These are phyloP conservation scores for Aspergillus tanneri DNA, from an alignment of 2,329 filamentous ascomycete species.

Conservation along the genomic window DNA sequence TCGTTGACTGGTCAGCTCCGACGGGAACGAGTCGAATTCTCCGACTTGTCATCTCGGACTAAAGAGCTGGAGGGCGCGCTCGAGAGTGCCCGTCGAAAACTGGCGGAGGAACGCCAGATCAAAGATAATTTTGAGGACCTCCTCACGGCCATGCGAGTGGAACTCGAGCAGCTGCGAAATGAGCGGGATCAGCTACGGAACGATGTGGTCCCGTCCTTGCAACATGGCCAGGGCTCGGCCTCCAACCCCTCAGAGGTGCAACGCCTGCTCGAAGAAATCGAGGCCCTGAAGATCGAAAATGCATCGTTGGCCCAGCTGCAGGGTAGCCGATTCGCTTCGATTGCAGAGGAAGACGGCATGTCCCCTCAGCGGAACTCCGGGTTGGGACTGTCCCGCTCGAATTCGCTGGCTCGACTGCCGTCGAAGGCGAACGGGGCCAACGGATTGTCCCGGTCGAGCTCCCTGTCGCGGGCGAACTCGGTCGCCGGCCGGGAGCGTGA, in stretches of 20 bases:
- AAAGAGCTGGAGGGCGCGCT: constrained; percentile 76
- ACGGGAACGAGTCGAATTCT: constrained; percentile 55
- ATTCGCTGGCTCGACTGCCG: constrained; percentile 62
- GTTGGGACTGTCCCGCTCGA: constrained; percentile 62
- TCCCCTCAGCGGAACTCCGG: constrained; percentile 46
- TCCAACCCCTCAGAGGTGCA: constrained; percentile 52
- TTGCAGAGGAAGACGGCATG: constrained; percentile 57
- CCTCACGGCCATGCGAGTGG: constrained; percentile 75
- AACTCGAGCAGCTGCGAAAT: constrained; percentile 77
- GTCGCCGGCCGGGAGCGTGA: constrained; percentile 55
- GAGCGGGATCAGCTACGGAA: constrained; percentile 83
- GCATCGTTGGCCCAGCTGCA: constrained; percentile 49
- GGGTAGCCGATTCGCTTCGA: constrained; percentile 56
- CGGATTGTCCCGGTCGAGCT: constrained; percentile 44
- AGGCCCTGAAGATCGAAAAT: constrained; percentile 58
- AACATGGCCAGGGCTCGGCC: constrained; percentile 54
- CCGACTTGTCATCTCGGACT: constrained; percentile 56
- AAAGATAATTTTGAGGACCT: constrained; percentile 95
- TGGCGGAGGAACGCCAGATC: constrained; percentile 79
- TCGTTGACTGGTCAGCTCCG: constrained; percentile 32
- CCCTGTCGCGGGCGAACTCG: constrained; percentile 60
- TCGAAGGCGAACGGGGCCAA: constrained; percentile 40
- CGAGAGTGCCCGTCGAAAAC: constrained; percentile 76
- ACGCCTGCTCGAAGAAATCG: constrained; percentile 83
- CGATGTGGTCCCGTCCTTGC: constrained; percentile 77